These are phyloP conservation scores for Polyplosphaeria fusca DNA, from an alignment of 495 filamentous ascomycete genomes.

Conservation along the genomic window DNA sequence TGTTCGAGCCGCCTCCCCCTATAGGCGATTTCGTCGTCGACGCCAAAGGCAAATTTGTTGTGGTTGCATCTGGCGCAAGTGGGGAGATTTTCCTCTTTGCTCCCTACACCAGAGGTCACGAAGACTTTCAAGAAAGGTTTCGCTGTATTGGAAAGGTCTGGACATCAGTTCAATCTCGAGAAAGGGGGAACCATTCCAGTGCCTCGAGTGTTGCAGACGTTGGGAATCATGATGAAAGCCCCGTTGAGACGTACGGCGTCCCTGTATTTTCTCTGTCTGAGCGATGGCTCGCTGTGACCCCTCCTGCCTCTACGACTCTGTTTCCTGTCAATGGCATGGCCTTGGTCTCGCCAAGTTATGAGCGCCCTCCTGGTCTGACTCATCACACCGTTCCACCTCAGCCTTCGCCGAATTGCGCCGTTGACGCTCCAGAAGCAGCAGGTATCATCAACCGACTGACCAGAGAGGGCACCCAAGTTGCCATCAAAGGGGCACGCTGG, in stretches of 20 bases:
- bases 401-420: constrained; percentile 68
- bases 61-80: constrained; percentile 73
- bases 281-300: constrained; percentile 82
- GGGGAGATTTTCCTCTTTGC: constrained; percentile 81
- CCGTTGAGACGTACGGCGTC: constrained; percentile 44
- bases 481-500: constrained; percentile 85
- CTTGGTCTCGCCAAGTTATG: constrained; percentile 43
- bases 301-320: constrained; percentile 66
- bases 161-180: constrained; percentile 68
- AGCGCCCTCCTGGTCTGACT: constrained; percentile 61
- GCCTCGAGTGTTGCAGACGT: constrained; percentile 56
- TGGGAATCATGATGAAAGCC: constrained; percentile 43
- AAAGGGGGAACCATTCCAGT: constrained; percentile 49
- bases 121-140: constrained; percentile 47
- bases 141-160: constrained; percentile 75
- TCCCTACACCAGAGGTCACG: constrained; percentile 24
- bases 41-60: constrained; percentile 61
- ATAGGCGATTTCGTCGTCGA: constrained; percentile 68
- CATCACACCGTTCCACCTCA: constrained; percentile 70
- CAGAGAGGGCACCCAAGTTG: constrained; percentile 81
- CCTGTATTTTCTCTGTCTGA: constrained; percentile 73
- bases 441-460: constrained; percentile 80
- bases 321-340: constrained; percentile 62
- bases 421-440: constrained; percentile 76
- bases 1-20: constrained; percentile 59